Evolutionary conservation across 352 stramenopile genomes (phyloP), one percentile per base, ranked within the genome.

Genomic region (Globisporangium uncinulatum): DNA sequence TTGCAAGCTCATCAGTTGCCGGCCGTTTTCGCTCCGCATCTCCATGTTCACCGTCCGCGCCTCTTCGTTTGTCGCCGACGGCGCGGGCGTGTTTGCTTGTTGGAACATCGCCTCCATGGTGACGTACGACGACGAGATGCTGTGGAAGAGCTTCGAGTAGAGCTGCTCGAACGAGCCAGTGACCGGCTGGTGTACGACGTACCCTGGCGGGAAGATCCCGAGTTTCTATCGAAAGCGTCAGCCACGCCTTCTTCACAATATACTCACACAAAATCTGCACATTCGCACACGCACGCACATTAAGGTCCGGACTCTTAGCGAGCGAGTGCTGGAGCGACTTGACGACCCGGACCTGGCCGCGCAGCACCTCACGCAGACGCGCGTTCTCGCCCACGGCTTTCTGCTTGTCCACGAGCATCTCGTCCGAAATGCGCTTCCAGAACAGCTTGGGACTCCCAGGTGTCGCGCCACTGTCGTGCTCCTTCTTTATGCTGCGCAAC

Each of bases 401-500:
- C 59, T 83, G 70, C 10, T 69, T 71, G 37, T 86, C 68, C 15
- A 75, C 49, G 54, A 79, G 54, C 32, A 79, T 44, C 45, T 77
- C 72, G 32, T 69, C 69, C 6, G 72, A 73, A 8, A 86, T 66
- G 34, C 69, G 67, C 39, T 72, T 78, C 75, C 75, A 86, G 29
- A 79, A 72, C 14, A 69, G 57, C 15, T 41, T 61, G 65, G 14
- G 54, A 10, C 34, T 20, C 6, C 62, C 69, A 17, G 71, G 49
- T 42, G 72, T 67, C 2, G 73, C 65, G 5, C 45, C 20, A 21
- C 58, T 62, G 29, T 67, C 56, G 15, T 54, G 45, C 17, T 71
- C 51, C 6, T 10, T 6, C 53, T 71, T 76, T 1, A 87, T 49
- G 17, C 56, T 48, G 29, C 66, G 43, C 32, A 87, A 68, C 56